A percentile compares a stretch with the other conserved stretches of the same genome.
Conservation (phyloP, 1,284 basidiomycete species). For the Fomitopsis betulina region DNA sequence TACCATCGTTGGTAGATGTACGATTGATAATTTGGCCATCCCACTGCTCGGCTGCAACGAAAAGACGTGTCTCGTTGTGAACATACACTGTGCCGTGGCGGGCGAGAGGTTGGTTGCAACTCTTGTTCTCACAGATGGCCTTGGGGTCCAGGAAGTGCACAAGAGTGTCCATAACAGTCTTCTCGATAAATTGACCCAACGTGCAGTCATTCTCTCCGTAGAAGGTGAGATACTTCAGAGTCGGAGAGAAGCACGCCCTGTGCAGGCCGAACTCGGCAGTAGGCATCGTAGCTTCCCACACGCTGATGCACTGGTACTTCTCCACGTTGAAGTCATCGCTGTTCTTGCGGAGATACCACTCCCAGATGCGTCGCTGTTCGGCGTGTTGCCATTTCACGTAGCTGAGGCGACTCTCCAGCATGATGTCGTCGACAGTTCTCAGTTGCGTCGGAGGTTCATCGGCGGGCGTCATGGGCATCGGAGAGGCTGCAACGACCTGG, state of each 20-base stretch:
- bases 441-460: slow-evolving; percentile 41
- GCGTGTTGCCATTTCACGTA: slow-evolving; percentile 76
- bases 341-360: slow-evolving; percentile 86
- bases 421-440: slow-evolving; percentile 57
- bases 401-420: slow-evolving; percentile 65
- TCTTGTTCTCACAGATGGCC: slow-evolving; percentile 77
- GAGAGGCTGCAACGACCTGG: slow-evolving; percentile 18
- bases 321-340: slow-evolving; percentile 84
- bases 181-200: slow-evolving; percentile 89
- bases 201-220: slow-evolving; percentile 93
- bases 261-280: slow-evolving; percentile 59
- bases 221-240: slow-evolving; percentile 76
- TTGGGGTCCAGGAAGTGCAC: slow-evolving; percentile 67
- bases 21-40: slow-evolving; percentile 62
- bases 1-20: slow-evolving; percentile 58
- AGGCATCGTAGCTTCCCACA: slow-evolving; percentile 74
- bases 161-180: slow-evolving; percentile 66
- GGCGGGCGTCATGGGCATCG: slow-evolving; percentile 18
- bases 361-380: slow-evolving; percentile 85
- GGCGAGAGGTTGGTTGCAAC: slow-evolving; percentile 77
- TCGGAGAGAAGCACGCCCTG: slow-evolving; percentile 68
- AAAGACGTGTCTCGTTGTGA: slow-evolving; percentile 82
- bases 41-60: slow-evolving; percentile 87
- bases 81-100: slow-evolving; percentile 88
- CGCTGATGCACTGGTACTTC: slow-evolving; percentile 86